Conservation (phyloP, 176 grass and related monocot species). For the Triticum timopheevii region DNA sequence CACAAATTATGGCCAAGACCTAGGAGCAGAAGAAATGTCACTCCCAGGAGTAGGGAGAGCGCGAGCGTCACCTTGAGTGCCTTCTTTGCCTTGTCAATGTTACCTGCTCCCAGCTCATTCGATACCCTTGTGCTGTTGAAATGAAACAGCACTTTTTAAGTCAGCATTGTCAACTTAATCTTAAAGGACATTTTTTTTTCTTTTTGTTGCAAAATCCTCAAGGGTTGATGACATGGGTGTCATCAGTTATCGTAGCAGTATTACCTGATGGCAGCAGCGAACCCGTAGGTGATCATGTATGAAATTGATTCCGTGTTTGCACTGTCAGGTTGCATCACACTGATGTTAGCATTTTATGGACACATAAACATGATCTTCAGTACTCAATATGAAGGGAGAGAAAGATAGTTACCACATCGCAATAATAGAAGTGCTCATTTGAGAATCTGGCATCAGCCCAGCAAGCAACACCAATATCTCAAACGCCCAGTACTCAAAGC, state of each 20-base stretch:
- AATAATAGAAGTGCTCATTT: slow-evolving; percentile 55
- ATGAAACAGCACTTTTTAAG: not conserved
- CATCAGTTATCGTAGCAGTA: not conserved
- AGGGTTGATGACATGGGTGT: not conserved
- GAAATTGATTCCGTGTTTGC: slow-evolving; percentile 44
- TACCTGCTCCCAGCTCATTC: slow-evolving; percentile 65
- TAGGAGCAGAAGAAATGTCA: slow-evolving; percentile 38
- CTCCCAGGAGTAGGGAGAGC: slow-evolving; percentile 41
- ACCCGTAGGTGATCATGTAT: slow-evolving; percentile 63
- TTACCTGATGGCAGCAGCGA: slow-evolving; percentile 58
- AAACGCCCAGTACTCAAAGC: slow-evolving; percentile 64
- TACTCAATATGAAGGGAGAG: not conserved
- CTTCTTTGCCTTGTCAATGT: slow-evolving; percentile 34
- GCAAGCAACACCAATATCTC: slow-evolving; percentile 56
- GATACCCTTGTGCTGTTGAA: slow-evolving; percentile 57
- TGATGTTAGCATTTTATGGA: slow-evolving; percentile 13
- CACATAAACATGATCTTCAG: not conserved
- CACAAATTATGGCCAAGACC: slow-evolving; percentile 35
- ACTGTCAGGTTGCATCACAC: slow-evolving; percentile 17
- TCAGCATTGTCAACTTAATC: not conserved
- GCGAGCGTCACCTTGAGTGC: slow-evolving; percentile 33
- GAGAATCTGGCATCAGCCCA: slow-evolving; percentile 53
- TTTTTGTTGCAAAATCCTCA: too few species aligned
- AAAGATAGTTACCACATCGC: slow-evolving; percentile 44
- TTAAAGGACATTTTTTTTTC: not conserved